phyloP scores from a whole-genome alignment of 2,329 filamentous ascomycete species.

The Xylariaceae sp. region DNA sequence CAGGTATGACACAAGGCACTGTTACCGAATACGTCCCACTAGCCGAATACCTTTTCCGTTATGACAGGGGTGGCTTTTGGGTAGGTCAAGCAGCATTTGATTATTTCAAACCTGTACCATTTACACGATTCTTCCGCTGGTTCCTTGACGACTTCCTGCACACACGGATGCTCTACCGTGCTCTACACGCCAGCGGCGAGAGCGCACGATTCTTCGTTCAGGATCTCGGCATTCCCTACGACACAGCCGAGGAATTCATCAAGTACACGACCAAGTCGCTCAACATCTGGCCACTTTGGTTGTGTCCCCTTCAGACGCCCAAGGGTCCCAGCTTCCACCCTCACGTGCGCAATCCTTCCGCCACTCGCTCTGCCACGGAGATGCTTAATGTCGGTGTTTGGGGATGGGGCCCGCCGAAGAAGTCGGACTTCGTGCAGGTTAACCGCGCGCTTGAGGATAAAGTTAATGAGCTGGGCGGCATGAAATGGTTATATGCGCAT shows the following conservation, averaged over 20 bases:
- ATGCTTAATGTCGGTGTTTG: constrained; percentile 71
- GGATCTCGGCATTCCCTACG: constrained; percentile 60
- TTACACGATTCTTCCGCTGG: constrained; percentile 64
- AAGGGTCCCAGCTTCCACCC: constrained; percentile 55
- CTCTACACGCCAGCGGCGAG: constrained; percentile 65
- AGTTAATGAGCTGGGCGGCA: constrained; percentile 66
- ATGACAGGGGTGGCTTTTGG: constrained; percentile 76
- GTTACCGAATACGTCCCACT: constrained; percentile 61
- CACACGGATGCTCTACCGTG: constrained; percentile 72
- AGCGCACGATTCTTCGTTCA: constrained; percentile 66
- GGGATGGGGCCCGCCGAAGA: constrained; percentile 66
- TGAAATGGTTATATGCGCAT: constrained; percentile 87
- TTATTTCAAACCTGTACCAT: constrained; percentile 65
- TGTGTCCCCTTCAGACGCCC: constrained; percentile 53
- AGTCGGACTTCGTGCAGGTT: constrained; percentile 59
- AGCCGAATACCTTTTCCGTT: constrained; percentile 72
- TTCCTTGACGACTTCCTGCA: constrained; percentile 71
- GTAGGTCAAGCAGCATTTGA: constrained; percentile 63
- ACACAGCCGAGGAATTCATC: constrained; percentile 50
- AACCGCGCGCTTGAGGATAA: constrained; percentile 72
- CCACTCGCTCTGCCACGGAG: constrained; percentile 14
- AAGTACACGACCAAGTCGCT: constrained; percentile 52
- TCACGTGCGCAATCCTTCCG: constrained; percentile 36
- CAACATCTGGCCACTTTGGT: constrained; percentile 59
- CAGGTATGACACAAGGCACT: constrained; percentile 7